A percentile compares a stretch with the other conserved stretches of the same genome.
These are phyloP conservation scores for Lagenaria siceraria DNA, from an alignment of 306 rosid species.

Conservation along the genomic window DNA sequence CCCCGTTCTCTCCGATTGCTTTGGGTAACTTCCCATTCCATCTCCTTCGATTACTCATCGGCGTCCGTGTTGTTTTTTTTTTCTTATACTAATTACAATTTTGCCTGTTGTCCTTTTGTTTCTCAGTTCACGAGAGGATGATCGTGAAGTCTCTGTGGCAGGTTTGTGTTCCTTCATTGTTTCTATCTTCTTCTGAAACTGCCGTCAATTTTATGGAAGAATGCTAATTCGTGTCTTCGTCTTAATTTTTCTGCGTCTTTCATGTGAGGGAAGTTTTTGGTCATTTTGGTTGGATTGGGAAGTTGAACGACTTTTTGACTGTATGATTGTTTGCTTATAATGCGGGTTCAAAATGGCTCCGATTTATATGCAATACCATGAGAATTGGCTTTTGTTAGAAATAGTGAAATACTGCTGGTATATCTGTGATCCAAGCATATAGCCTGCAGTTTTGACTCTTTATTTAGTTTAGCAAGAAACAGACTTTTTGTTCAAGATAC, in stretches of 20 bases:
- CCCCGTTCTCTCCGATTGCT: constrained; percentile 32
- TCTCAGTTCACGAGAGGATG: constrained; percentile 54
- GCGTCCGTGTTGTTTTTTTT: not conserved
- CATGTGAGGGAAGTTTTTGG: not conserved
- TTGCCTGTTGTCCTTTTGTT: not conserved
- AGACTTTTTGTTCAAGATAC: not conserved
- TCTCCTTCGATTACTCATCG: not conserved
- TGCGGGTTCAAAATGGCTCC: not conserved
- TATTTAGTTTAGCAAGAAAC: too few species aligned
- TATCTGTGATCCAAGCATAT: too few species aligned
- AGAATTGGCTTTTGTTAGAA: not conserved
- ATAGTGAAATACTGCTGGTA: not conserved
- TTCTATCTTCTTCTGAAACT: constrained; percentile 5
- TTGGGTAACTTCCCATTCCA: constrained; percentile 28
- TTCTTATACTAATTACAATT: not conserved
- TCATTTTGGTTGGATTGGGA: not conserved
- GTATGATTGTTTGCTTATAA: not conserved
- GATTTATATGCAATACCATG: not conserved
- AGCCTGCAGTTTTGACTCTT: too few species aligned
- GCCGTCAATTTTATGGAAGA: not conserved
- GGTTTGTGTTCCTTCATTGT: constrained; percentile 39
- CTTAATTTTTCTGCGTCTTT: not conserved
- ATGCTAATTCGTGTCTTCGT: not conserved
- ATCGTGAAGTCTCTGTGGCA: constrained; percentile 41
- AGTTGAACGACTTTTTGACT: not conserved